Conservation (phyloP, 2,329 filamentous ascomycete genomes). For the Byssoonygena ceratinophila region DNA sequence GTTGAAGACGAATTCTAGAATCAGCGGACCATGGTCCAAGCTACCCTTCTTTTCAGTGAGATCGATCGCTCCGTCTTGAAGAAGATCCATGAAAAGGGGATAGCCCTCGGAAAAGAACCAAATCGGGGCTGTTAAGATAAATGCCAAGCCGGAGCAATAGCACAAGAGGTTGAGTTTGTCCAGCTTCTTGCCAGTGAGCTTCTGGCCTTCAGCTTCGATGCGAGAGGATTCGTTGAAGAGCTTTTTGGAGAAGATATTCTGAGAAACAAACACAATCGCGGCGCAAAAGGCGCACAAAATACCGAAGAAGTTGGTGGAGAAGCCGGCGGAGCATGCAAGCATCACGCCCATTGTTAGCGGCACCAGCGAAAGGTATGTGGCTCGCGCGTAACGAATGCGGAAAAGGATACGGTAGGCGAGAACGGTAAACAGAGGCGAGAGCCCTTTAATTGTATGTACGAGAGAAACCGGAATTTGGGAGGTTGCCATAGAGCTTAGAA, state of each 20-base stretch:
- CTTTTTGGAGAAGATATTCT: constrained; percentile 97
- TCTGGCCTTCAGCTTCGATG: constrained; percentile 62
- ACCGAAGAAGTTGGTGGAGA: constrained; percentile 80
- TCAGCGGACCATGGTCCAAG: constrained; percentile 50
- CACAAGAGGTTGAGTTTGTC: constrained; percentile 95
- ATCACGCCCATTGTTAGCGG: constrained; percentile 90
- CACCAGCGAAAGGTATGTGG: constrained; percentile 82
- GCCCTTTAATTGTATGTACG: constrained; percentile 95
- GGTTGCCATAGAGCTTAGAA: constrained; percentile 86
- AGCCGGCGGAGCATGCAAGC: constrained; percentile 86
- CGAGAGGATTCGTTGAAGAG: constrained; percentile 90
- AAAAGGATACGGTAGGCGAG: constrained; percentile 83
- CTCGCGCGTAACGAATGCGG: constrained; percentile 72
- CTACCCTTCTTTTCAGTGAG: constrained; percentile 67
- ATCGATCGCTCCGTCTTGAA: constrained; percentile 68
- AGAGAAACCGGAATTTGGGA: constrained; percentile 91
- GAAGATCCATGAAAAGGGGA: constrained; percentile 62
- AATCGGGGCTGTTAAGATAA: constrained; percentile 75
- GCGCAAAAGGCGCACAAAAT: constrained; percentile 78
- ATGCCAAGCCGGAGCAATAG: constrained; percentile 91
- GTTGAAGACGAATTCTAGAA: constrained; percentile 90
- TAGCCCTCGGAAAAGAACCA: constrained; percentile 91
- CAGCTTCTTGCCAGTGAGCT: constrained; percentile 60
- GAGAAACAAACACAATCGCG: constrained; percentile 90
- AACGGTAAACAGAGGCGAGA: constrained; percentile 92